These are phyloP conservation scores for Scopulariopsis brevicaulis DNA, from an alignment of 2,329 filamentous ascomycete genomes.

Conservation along the genomic window DNA sequence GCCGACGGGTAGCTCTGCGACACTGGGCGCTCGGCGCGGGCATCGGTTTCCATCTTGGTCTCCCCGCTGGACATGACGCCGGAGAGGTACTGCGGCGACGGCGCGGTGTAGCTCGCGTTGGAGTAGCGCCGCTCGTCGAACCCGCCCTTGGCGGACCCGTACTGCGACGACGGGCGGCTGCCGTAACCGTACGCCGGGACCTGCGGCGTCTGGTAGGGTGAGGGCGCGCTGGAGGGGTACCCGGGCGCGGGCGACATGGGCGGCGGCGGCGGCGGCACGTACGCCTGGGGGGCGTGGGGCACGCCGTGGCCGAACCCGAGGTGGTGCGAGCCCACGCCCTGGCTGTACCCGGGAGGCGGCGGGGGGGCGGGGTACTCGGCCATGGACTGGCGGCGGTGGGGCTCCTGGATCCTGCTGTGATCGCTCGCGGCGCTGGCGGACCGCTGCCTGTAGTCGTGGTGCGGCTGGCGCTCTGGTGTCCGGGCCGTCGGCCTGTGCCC, in stretches of 20 bases:
- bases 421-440: conserved; percentile 50
- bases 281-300: conserved; percentile 21
- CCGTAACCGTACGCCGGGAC: conserved; percentile 25
- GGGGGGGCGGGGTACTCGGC: conserved; percentile 27
- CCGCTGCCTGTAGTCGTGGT: conserved; percentile 31
- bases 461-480: conserved; percentile 16
- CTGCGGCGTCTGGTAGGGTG: conserved; percentile 25
- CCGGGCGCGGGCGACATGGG: conserved; percentile 20
- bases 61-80: neutral
- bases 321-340: conserved; percentile 14
- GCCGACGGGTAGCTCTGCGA: neutral
- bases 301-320: conserved; percentile 21
- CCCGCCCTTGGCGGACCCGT: neutral
- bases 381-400: conserved; percentile 33
- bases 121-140: conserved; percentile 25
- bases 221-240: conserved; percentile 19
- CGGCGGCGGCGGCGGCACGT: conserved; percentile 17
- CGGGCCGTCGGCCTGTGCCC: conserved; percentile 19
- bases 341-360: conserved; percentile 20
- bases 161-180: conserved; percentile 6
- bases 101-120: conserved; percentile 22
- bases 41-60: neutral
- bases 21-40: neutral
- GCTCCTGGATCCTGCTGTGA: conserved; percentile 24
- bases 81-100: conserved; percentile 15